Evolutionary conservation across 2,329 filamentous ascomycete genomes (phyloP).

Genomic region (Calonectria hawksworthii): DNA sequence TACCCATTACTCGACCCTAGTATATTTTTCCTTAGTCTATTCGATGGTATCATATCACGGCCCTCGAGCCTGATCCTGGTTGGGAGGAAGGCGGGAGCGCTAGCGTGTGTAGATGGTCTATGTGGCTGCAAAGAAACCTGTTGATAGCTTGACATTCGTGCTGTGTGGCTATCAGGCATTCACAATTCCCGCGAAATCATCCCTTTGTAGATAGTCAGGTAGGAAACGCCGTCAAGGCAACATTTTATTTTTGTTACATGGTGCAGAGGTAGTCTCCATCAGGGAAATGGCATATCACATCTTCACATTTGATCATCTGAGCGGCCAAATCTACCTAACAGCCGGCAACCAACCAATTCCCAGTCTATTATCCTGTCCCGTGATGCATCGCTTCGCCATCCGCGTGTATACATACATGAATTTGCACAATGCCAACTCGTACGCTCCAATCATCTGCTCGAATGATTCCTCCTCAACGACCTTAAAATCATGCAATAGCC

Average conservation of each 20-base stretch:
- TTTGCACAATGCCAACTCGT: neutral
- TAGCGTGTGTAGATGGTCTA: slow-evolving; percentile 27
- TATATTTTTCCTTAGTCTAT: slow-evolving; percentile 27
- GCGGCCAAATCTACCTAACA: neutral
- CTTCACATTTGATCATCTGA: neutral
- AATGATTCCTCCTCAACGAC: neutral
- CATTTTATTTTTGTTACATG: neutral
- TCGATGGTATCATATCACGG: slow-evolving; percentile 13
- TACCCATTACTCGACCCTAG: slow-evolving; percentile 4
- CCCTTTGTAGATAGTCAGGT: neutral
- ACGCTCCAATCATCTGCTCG: neutral
- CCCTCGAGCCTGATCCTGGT: slow-evolving; percentile 15
- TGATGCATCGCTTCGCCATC: neutral
- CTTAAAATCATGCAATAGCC: neutral
- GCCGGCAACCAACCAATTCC: neutral
- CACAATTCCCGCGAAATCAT: neutral
- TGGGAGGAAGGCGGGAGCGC: slow-evolving; percentile 23
- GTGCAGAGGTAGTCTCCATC: neutral
- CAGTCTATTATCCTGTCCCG: slow-evolving; percentile 12
- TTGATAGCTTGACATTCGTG: slow-evolving; percentile 26
- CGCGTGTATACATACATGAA: neutral
- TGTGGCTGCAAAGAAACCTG: slow-evolving; percentile 34
- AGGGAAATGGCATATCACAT: neutral
- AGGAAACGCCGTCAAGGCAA: neutral
- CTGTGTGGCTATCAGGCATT: neutral